phyloP scores from a whole-genome alignment of 305 asterid genomes.

The Andrographis paniculata region DNA sequence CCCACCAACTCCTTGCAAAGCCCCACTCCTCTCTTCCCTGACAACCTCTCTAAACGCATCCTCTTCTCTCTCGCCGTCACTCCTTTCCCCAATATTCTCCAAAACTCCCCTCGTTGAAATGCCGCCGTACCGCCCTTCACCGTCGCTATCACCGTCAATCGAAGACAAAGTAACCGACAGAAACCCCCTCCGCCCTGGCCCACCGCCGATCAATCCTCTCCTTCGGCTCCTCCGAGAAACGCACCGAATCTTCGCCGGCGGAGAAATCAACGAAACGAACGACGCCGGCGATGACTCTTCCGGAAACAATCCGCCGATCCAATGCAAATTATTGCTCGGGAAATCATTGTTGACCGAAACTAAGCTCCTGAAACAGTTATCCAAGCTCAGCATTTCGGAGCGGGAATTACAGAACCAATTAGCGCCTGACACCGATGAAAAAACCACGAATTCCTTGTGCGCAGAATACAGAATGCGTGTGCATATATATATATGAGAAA shows the following conservation, averaged over 20 bases:
- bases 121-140: slow-evolving; percentile 26
- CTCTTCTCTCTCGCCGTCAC: slow-evolving; percentile 27
- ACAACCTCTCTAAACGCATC: slow-evolving; percentile 28
- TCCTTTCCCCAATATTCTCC: slow-evolving; percentile 34
- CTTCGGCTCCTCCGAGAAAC: slow-evolving; percentile 29
- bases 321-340: slow-evolving; percentile 18
- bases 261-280: slow-evolving; percentile 36
- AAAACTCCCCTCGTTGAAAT: slow-evolving; percentile 35
- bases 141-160: slow-evolving; percentile 22
- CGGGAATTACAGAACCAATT: background rate
- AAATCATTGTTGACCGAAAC: slow-evolving; percentile 23
- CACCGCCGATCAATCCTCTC: slow-evolving; percentile 23
- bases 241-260: slow-evolving; percentile 25
- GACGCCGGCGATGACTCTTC: slow-evolving; percentile 56
- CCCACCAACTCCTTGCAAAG: slow-evolving; percentile 25
- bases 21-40: slow-evolving; percentile 28
- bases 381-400: slow-evolving; percentile 43
- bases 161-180: slow-evolving; percentile 56
- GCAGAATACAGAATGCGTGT: slow-evolving; percentile 12
- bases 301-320: slow-evolving; percentile 60
- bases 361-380: slow-evolving; percentile 35
- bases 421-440: slow-evolving; percentile 14
- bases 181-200: slow-evolving; percentile 30
- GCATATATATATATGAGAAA: background rate
- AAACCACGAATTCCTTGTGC: slow-evolving; percentile 2